Evolutionary conservation across 1,284 basidiomycete genomes (phyloP), one percentile per base, ranked within the genome.

Genomic region (Dichomitus squalens): DNA sequence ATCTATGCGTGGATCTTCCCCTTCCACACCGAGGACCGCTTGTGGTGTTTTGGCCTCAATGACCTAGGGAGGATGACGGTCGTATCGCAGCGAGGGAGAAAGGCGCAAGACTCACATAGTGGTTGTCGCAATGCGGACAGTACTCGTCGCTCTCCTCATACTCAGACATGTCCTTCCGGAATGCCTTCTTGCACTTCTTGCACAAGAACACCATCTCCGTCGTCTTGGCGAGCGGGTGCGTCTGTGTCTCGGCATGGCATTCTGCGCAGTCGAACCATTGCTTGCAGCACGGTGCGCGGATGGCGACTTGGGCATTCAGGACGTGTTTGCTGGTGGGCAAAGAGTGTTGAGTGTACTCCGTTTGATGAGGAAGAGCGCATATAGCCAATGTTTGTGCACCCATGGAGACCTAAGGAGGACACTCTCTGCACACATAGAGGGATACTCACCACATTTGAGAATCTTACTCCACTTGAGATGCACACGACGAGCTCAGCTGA

Each of bases 71-170:
- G 18, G n/a, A 20, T 16, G 18, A 33, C 18, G 18, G 3, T 47
- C 11, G 18, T 4, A 33, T 47, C 29, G 18, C 18, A 14, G 16
- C 54, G 18, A 27, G 29, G 14, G 20, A 34, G 9, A 41, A 36
- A 34, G 29, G 20, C 18, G 25, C 18, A 33, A 29, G n/a, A 80
- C 90, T 68, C 73, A 96, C 96, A 73, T 95, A 98, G 71, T 96
- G 94, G 71, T 99, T 98, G 73, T 97, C 95, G 72, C 96, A 98
- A 75, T 98, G 91, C 0, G 97, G 96, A 71, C 97, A 99, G 73
- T 89, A 98, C 76, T 99, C 96, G 72, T 99, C 96, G 64, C 92
- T 92, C 72, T 97, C 95, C 69, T 99, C 97, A 70, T 94, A 98
- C 27, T 74, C 76, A 0, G 80, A 66, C 89, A 98, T 94, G 73